These are phyloP conservation scores for Globisporangium nunn DNA, from an alignment of 352 stramenopile species.

Conservation along the genomic window DNA sequence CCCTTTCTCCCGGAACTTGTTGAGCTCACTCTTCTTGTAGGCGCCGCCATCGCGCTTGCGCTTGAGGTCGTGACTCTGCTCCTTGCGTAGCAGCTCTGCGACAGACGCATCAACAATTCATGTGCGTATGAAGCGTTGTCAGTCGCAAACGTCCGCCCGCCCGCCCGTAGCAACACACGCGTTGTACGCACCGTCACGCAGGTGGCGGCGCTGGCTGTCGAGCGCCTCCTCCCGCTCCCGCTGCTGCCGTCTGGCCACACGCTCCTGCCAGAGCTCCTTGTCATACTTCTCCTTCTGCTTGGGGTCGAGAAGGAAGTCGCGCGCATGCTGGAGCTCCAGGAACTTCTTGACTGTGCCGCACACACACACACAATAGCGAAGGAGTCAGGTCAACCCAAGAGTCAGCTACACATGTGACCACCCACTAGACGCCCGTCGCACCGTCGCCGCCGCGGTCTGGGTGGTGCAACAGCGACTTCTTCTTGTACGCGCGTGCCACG, in stretches of 20 bases:
- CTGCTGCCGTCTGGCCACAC: constrained; percentile 60
- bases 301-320: constrained; percentile 67
- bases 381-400: too few relatives aligned
- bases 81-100: constrained; percentile 58
- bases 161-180: too few relatives aligned
- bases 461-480: constrained; percentile 72
- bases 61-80: constrained; percentile 32
- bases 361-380: background rate
- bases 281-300: constrained; percentile 82
- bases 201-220: constrained; percentile 45
- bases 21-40: constrained; percentile 40
- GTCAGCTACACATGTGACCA: background rate
- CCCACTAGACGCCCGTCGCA: constrained; percentile 14
- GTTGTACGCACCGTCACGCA: constrained; percentile 41
- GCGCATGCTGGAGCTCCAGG: constrained; percentile 68
- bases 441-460: constrained; percentile 75
- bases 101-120: too few relatives aligned
- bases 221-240: constrained; percentile 55
- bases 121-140: background rate
- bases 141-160: background rate
- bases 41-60: constrained; percentile 23
- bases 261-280: constrained; percentile 58
- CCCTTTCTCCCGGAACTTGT: constrained; percentile 42
- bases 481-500: constrained; percentile 78
- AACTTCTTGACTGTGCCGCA: constrained; percentile 63